These are phyloP conservation scores for Dryas octopetala DNA, from an alignment of 306 rosid genomes.

Conservation along the genomic window DNA sequence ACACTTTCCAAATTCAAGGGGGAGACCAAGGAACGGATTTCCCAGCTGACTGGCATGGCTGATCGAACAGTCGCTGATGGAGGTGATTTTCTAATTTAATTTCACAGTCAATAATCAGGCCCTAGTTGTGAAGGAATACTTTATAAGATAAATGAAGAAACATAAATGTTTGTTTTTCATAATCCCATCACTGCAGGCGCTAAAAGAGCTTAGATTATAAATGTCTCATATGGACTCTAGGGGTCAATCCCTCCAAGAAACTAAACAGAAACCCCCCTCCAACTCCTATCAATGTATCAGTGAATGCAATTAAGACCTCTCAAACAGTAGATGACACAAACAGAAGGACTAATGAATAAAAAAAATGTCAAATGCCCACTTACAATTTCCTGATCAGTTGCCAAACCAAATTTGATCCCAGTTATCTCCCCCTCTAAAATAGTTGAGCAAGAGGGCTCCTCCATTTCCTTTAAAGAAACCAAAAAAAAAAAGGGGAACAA, in stretches of 20 bases:
- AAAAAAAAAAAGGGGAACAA: no score
- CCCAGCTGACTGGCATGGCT: slow-evolving; percentile 84
- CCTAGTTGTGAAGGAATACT: not conserved
- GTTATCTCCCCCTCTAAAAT: slow-evolving; percentile 55
- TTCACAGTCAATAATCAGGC: not conserved
- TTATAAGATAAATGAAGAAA: not conserved
- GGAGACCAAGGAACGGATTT: slow-evolving; percentile 92
- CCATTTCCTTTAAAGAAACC: slow-evolving; percentile 38
- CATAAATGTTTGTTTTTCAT: not conserved
- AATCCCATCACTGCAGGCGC: not conserved
- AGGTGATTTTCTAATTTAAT: slow-evolving; percentile 5
- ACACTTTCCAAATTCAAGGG: slow-evolving; percentile 85
- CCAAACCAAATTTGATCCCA: slow-evolving; percentile 70
- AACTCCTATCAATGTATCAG: not conserved
- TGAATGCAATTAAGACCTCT: slow-evolving; percentile 14
- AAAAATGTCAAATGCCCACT: slow-evolving; percentile 33
- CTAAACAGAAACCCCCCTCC: not conserved
- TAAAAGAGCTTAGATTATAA: not conserved
- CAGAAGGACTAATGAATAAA: not conserved
- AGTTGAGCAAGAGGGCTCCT: slow-evolving; percentile 46
- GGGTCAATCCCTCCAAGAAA: not conserved
- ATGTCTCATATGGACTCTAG: not conserved
- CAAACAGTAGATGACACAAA: slow-evolving; percentile 4
- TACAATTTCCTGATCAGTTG: slow-evolving; percentile 73
- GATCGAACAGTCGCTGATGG: slow-evolving; percentile 60